A percentile compares a stretch with the other conserved stretches of the same genome.
These are phyloP conservation scores for Colletotrichum euphorbiae DNA, from an alignment of 2,329 filamentous ascomycete genomes.

Conservation along the genomic window DNA sequence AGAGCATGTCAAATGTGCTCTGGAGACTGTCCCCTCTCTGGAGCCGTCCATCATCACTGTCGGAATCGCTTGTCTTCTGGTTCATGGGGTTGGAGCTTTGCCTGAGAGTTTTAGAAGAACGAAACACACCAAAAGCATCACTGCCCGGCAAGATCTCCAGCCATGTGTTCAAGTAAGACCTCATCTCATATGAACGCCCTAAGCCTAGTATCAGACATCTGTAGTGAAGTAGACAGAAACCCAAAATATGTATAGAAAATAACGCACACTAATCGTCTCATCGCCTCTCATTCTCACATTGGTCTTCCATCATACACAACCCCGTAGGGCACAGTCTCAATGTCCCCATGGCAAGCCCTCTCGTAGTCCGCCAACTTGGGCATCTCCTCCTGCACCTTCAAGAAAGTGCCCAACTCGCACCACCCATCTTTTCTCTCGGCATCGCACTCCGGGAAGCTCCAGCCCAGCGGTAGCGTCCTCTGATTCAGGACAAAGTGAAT, in stretches of 20 bases:
- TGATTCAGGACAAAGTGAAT: conserved; percentile 82
- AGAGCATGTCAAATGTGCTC: no score
- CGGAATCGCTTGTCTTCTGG: no score
- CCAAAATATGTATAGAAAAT: not conserved
- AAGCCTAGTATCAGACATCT: no score
- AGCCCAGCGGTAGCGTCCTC: conserved; percentile 76
- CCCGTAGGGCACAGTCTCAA: conserved; percentile 50
- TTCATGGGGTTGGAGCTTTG: no score
- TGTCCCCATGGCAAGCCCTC: conserved; percentile 72
- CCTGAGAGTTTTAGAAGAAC: no score
- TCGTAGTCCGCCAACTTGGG: conserved; percentile 70
- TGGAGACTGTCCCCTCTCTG: no score
- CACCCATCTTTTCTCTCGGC: conserved; percentile 75
- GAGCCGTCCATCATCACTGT: no score
- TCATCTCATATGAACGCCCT: no score
- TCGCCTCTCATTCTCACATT: conserved; percentile 27
- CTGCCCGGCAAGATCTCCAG: no score
- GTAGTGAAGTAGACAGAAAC: not conserved
- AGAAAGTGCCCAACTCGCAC: conserved; percentile 78
- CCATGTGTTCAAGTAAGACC: no score
- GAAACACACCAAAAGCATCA: no score
- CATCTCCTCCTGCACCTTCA: conserved; percentile 71
- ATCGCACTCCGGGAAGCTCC: conserved; percentile 74
- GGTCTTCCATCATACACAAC: conserved; percentile 54
- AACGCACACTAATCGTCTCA: conserved; percentile 17